phyloP scores from a whole-genome alignment of 2,329 filamentous ascomycete species.

The Clarireedia homoeocarpa region DNA sequence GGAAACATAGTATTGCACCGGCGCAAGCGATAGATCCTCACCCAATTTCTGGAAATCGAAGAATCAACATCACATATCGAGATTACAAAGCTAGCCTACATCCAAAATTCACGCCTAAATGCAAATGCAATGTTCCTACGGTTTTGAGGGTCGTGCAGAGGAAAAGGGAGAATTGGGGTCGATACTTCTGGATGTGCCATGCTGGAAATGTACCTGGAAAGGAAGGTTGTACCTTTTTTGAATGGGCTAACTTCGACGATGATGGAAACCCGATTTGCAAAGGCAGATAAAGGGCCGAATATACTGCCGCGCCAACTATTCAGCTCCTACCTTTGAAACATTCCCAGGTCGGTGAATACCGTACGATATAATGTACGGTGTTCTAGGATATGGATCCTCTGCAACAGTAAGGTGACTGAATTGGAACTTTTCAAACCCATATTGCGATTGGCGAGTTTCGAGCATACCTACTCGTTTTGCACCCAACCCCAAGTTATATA shows the following conservation, averaged over 20 bases:
- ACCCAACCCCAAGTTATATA: too few species aligned
- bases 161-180: slow-evolving; percentile 66
- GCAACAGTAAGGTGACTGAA: too few species aligned
- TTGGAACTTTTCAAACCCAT: too few species aligned
- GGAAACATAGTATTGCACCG: slow-evolving; percentile 83
- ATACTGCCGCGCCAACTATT: too few species aligned
- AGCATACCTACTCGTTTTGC: too few species aligned
- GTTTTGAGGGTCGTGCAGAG: slow-evolving; percentile 72
- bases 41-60: slow-evolving; percentile 66
- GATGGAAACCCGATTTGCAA: slow-evolving; percentile 71
- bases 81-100: slow-evolving; percentile 73
- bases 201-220: slow-evolving; percentile 62
- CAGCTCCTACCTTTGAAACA: too few species aligned
- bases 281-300: neutral
- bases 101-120: slow-evolving; percentile 69
- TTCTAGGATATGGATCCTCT: too few species aligned
- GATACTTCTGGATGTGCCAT: slow-evolving; percentile 94
- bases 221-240: slow-evolving; percentile 67
- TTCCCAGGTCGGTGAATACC: too few species aligned
- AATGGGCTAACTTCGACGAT: slow-evolving; percentile 81
- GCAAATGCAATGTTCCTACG: slow-evolving; percentile 62
- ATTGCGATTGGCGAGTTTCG: too few species aligned
- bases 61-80: slow-evolving; percentile 92
- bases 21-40: slow-evolving; percentile 75
- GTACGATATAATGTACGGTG: too few species aligned